These are phyloP conservation scores for Pseudocercospora eumusae DNA, from an alignment of 2,329 filamentous ascomycete genomes.

Conservation along the genomic window DNA sequence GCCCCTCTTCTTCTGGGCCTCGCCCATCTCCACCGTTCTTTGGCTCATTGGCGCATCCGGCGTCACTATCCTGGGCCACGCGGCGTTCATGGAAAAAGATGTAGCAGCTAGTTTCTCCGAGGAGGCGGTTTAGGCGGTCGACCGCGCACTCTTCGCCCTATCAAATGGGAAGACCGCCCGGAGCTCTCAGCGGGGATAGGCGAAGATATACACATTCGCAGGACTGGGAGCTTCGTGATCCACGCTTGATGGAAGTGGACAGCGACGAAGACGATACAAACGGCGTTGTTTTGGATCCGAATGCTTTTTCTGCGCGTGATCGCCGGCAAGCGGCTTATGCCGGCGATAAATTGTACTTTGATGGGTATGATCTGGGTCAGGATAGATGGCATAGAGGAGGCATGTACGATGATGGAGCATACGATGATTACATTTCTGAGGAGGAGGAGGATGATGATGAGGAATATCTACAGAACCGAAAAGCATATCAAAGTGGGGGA, in stretches of 20 bases:
- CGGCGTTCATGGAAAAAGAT: slow-evolving; percentile 44
- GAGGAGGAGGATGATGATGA: slow-evolving; percentile 57
- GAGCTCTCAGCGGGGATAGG: slow-evolving; percentile 60
- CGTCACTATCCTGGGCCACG: slow-evolving; percentile 92
- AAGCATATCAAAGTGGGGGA: slow-evolving; percentile 57
- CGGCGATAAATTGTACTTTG: slow-evolving; percentile 53
- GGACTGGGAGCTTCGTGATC: slow-evolving; percentile 50
- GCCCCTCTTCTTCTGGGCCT: slow-evolving; percentile 81
- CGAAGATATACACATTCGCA: slow-evolving; percentile 44
- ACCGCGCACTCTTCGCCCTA: slow-evolving; percentile 86
- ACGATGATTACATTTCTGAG: slow-evolving; percentile 49
- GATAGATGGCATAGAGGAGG: slow-evolving; percentile 43
- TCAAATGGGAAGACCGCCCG: slow-evolving; percentile 99
- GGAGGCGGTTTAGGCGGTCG: slow-evolving; percentile 99
- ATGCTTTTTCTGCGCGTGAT: slow-evolving; percentile 37
- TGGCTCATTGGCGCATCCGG: slow-evolving; percentile 96
- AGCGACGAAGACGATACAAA: slow-evolving; percentile 53
- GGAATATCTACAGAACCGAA: slow-evolving; percentile 43
- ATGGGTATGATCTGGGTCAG: slow-evolving; percentile 50
- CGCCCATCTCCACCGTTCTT: slow-evolving; percentile 79
- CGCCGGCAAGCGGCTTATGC: slow-evolving; percentile 38
- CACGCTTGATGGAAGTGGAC: slow-evolving; percentile 58
- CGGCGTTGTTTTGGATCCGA: slow-evolving; percentile 47
- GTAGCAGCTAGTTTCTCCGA: slow-evolving; percentile 99
- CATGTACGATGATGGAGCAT: slow-evolving; percentile 49